A percentile compares a stretch with the other conserved stretches of the same genome.
These are phyloP conservation scores for Haberlea rhodopensis DNA, from an alignment of 257 asterid species.

Conservation along the genomic window DNA sequence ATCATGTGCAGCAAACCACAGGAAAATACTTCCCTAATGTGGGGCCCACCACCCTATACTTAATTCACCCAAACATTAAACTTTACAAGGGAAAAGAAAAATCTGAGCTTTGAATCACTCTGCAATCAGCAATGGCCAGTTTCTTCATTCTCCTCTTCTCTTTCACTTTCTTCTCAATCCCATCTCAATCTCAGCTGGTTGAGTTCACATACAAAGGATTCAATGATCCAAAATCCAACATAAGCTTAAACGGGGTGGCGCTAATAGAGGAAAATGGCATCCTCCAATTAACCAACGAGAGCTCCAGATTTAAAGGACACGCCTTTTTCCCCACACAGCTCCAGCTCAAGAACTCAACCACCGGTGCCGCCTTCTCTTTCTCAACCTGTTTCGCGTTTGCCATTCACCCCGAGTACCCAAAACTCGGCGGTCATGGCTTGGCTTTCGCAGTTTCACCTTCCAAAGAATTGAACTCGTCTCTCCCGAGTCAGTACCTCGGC, in stretches of 20 bases:
- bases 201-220: conserved; percentile 44
- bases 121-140: conserved; percentile 32
- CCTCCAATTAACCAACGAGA: conserved; percentile 48
- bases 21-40: no score
- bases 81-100: no score
- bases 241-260: conserved; percentile 41
- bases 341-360: conserved; percentile 56
- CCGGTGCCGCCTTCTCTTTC: conserved; percentile 42
- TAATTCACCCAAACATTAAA: no score
- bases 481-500: conserved; percentile 73
- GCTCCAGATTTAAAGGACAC: conserved; percentile 31
- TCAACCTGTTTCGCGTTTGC: conserved; percentile 58
- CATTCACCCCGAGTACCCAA: conserved; percentile 59
- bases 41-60: no score
- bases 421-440: conserved; percentile 65
- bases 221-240: conserved; percentile 25
- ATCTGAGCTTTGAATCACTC: no score
- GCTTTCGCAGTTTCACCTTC: conserved; percentile 51
- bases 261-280: conserved; percentile 35
- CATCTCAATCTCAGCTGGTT: conserved; percentile 33
- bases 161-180: conserved; percentile 29
- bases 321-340: no score
- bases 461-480: conserved; percentile 29
- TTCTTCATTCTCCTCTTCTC: conserved; percentile 22
- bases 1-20: no score